Base-by-base conservation (phyloP, 129 eudicot species). In the Lactuca sativa region DNA sequence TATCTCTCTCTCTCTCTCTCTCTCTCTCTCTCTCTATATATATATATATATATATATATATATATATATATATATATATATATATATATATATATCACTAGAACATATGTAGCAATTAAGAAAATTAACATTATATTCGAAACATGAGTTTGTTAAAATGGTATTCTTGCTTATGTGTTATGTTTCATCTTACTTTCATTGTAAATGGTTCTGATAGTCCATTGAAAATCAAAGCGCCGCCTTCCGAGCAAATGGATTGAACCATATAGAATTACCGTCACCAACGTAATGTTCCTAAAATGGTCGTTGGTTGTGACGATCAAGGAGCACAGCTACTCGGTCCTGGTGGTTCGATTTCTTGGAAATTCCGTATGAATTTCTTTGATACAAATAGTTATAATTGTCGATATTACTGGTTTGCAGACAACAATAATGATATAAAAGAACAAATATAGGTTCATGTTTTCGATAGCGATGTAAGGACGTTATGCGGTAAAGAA, bases 231-330 rank as follows among this genome's bases (percentile, higher is more conserved):
- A 66, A 64, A 38, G 57, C 49, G 16, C 17, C 47, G 18, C 34
- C 59, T n/a, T 71, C n/a, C 67, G 4, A 71, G 75, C 67, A 71
- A 71, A 59, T 47, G 67, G 67, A 44, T 71, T 13, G 58, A 57
- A 44, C 75, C 75, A 44, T 71, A 71, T 59, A 47, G 67, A 71
- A 12, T 71, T 16, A 18, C 41, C 7, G 43, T 70, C 43, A 40
- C 56, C 21, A 30, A 70, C 43, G 1, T 15, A 43, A 44, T 2
- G 56, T 58, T 25, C 56, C 65, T 14, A 0, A 70, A 0, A 3
- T 70, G 14, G 30, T 43, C 15, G 56, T 41, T 16, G 30, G 16
- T 13, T 70, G 74, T 8, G 74, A 70, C 5, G 32, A 56, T 40
- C 56, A 13, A 21, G 44, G 25, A 13, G 65, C 25, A 6, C n/a